phyloP scores from a whole-genome alignment of 1,284 basidiomycete genomes.

The Papiliotrema fonsecae region DNA sequence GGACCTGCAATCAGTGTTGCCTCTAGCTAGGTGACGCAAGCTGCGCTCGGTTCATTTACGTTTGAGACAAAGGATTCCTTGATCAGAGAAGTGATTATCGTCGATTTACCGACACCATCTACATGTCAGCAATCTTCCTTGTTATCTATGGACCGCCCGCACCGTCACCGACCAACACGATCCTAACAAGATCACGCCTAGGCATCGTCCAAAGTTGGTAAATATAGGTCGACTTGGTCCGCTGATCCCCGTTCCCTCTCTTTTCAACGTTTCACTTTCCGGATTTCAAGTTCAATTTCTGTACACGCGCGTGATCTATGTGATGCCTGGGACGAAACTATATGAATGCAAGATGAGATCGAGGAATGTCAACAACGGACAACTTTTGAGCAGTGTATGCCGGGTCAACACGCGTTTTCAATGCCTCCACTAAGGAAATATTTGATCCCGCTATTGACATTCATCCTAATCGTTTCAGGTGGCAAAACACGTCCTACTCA shows the following conservation, averaged over 20 bases:
- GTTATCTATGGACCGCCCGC: slow-evolving; percentile 32
- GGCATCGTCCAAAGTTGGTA: slow-evolving; percentile 32
- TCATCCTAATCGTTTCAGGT: not conserved
- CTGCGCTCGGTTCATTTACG: slow-evolving; percentile 53
- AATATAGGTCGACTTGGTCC: too few species aligned
- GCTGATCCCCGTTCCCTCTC: too few species aligned
- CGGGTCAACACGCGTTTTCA: not conserved
- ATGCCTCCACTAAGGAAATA: not conserved
- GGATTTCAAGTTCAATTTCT: too few species aligned
- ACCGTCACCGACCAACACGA: slow-evolving; percentile 91
- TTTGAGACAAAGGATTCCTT: slow-evolving; percentile 88
- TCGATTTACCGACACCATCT: slow-evolving; percentile 93
- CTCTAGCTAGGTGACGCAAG: not conserved
- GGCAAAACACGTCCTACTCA: not conserved
- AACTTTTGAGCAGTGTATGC: too few species aligned
- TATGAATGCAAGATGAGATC: too few species aligned
- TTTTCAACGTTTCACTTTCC: too few species aligned
- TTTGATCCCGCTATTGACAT: slow-evolving; percentile 12
- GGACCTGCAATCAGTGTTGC: slow-evolving; percentile 56
- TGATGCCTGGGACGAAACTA: too few species aligned
- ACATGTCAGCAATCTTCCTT: slow-evolving; percentile 9
- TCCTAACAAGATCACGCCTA: slow-evolving; percentile 54
- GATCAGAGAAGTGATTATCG: slow-evolving; percentile 90
- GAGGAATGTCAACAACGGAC: too few species aligned
- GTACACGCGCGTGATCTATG: too few species aligned